Evolutionary conservation across 768 basidiomycete genomes (phyloP), one percentile per base, ranked within the genome.

Genomic region (Hemileccinum rubropunctum): DNA sequence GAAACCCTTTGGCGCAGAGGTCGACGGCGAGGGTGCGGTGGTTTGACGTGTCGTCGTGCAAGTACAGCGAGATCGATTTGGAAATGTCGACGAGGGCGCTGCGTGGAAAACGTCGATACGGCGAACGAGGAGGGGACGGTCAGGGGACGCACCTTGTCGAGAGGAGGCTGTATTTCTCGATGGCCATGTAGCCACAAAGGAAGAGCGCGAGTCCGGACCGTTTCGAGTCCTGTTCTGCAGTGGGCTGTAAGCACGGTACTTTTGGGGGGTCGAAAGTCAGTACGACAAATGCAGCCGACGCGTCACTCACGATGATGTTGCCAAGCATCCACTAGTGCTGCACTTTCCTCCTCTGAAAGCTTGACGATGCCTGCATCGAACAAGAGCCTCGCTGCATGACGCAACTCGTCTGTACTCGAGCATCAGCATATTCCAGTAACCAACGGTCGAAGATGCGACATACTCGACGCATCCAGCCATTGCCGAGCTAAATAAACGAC

Each of bases 1-100:
- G 80, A 63, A 98, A 98, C 0, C 95, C 95, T 39, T 89, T 83
- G 2, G 89, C 86, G 58, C 91, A 93, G 10, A 98, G 74, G 60
- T 98, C 95, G 54, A 97, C 84, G 0, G 90, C 92, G 12, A 94
- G 74, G 4, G 81, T 74, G 7, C 86, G 74, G 63, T 89, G 80
- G 1, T 73, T 74, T 0, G 84, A 83, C 7, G 76, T 71, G 42
- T 87, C 83, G 51, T 91, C 85, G 47, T 91, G 79, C 12, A 99
- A 75, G 59, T 87, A 94, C 9, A 85, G 57, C 1, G 79, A 75
- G 47, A 98, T 80, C 0, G 93, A 95, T 60, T 86, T 86, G 1
- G 95, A 84, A 45, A 93, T 83, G 55, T 95, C 88, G 20, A 82
- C 86, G 17, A 99, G 76, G 21, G 47, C 47, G n/a, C 47, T 47